Evolutionary conservation across 768 basidiomycete species (phyloP), one percentile per base, ranked within the genome.

Genomic region (Kwoniella heveanensis): DNA sequence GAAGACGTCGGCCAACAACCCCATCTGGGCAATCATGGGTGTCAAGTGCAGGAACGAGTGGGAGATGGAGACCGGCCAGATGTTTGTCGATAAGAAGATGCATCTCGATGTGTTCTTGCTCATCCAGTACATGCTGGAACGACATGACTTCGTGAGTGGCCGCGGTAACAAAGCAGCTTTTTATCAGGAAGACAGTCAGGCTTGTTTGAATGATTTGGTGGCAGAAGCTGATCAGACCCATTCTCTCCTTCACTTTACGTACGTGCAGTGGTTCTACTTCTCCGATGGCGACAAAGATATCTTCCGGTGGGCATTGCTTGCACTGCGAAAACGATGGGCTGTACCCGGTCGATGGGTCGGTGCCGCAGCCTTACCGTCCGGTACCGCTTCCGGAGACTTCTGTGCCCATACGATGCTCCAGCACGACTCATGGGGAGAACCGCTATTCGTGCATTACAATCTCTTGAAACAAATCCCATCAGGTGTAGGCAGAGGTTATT

Each of bases 61-160:
- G 80, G 81, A 83, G 57, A 76, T 79, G 67, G 83, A 83, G 53
- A 81, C 83, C 10, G 82, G 82, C 2, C 82, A 83, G 67, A 79
- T 83, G 60, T 69, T 83, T 47, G 72, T 83, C 47, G 81, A 82
- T 67, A 83, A 83, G 60, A 64, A 74, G 30, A 50, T 68, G 12
- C 82, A 83, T 60, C 68, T 83, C 24, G 83, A 83, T 63, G 80
- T 74, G 26, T 70, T 77, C 57, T 49, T 78, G 10, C 62, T 81
- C 36, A 69, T 76, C 51, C 54, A 78, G 52, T 67, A 76, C 48
- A 80, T 80, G 80, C 73, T 82, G 47, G 73, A 77, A 49, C 64
- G 70, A 8, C 69, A 74, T 46, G 69, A 80, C 30, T 81, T 74
- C 72, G 67, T 72, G 49, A 78, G 71, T 74, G 52, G 15, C n/a